phyloP scores from a whole-genome alignment of 2,329 filamentous ascomycete genomes.

The Aspergillus novoparasiticus region DNA sequence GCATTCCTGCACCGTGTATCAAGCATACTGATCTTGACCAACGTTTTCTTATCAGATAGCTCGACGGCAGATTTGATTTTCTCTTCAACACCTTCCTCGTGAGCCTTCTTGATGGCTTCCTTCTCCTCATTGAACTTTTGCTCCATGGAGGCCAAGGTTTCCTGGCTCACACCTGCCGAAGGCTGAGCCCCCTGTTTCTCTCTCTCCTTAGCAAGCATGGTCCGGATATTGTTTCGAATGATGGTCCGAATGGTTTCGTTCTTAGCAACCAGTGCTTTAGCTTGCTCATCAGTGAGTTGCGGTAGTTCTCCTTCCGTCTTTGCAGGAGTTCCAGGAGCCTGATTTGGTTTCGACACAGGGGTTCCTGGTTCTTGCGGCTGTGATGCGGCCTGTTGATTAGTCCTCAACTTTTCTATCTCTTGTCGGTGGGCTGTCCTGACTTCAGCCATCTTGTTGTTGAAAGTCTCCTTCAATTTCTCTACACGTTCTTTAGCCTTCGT shows the following conservation, averaged over 20 bases:
- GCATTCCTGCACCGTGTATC: constrained; percentile 68
- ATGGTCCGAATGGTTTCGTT: constrained; percentile 54
- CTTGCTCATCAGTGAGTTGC: constrained; percentile 53
- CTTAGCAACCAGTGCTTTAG: constrained; percentile 51
- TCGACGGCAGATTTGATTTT: constrained; percentile 63
- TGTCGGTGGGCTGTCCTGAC: constrained; percentile 53
- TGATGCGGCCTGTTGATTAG: constrained; percentile 40
- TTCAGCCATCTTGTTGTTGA: constrained; percentile 69
- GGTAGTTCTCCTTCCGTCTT: constrained; percentile 40
- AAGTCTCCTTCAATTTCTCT: constrained; percentile 65
- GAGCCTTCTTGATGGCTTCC: constrained; percentile 46
- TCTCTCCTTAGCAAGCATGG: constrained; percentile 45
- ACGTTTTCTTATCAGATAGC: constrained; percentile 74
- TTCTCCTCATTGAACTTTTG: constrained; percentile 43
- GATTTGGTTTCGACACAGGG: constrained; percentile 23
- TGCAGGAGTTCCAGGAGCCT: constrained; percentile 31
- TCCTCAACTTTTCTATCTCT: constrained; percentile 52
- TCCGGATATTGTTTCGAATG: constrained; percentile 61
- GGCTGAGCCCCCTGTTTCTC: constrained; percentile 42
- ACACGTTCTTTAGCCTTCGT: constrained; percentile 50
- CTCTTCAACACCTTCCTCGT: constrained; percentile 61
- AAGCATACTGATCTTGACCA: constrained; percentile 75
- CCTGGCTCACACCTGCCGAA: constrained; percentile 29
- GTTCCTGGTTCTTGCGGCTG: constrained; percentile 26
- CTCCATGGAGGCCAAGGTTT: constrained; percentile 42